A percentile compares a stretch with the other conserved stretches of the same genome.
These are phyloP conservation scores for Tetracentron sinense DNA, from an alignment of 164 flowering plant species.

Conservation along the genomic window DNA sequence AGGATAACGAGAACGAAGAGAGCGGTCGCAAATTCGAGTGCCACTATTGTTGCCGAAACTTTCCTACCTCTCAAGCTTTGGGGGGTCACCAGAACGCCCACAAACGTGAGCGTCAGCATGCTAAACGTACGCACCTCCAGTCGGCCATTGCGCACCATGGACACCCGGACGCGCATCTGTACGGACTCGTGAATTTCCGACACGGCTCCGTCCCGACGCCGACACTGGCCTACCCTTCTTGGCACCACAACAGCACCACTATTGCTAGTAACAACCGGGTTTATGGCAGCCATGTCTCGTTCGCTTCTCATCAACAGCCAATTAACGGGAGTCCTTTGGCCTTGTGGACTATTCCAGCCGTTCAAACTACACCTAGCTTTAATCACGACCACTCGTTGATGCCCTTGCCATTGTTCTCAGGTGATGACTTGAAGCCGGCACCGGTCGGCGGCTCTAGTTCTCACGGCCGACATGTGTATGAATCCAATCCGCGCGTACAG, in stretches of 20 bases:
- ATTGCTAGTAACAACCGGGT: slow-evolving; percentile 12
- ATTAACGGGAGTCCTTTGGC: slow-evolving; percentile 32
- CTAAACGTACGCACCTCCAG: slow-evolving; percentile 65
- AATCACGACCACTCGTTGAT: not conserved
- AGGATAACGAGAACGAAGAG: slow-evolving; percentile 12
- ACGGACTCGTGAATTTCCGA: slow-evolving; percentile 30
- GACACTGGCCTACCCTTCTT: slow-evolving; percentile 20
- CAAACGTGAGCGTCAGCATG: slow-evolving; percentile 74
- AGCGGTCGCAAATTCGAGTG: slow-evolving; percentile 61
- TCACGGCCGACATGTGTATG: not conserved
- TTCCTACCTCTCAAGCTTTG: slow-evolving; percentile 85
- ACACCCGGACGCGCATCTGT: slow-evolving; percentile 30
- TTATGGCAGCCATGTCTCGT: slow-evolving; percentile 21
- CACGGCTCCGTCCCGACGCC: slow-evolving; percentile 17
- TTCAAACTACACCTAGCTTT: no score
- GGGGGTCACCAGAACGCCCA: slow-evolving; percentile 95
- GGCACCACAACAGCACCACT: slow-evolving; percentile 1
- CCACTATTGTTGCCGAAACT: slow-evolving; percentile 75
- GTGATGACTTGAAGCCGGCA: not conserved
- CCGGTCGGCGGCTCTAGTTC: not conserved
- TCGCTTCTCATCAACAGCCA: slow-evolving; percentile 18
- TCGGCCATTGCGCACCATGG: slow-evolving; percentile 37
- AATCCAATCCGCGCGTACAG: not conserved
- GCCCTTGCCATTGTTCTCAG: not conserved
- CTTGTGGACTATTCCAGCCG: not conserved